Base-by-base conservation (phyloP, 2,329 filamentous ascomycete species). In the Zasmidium citrigriseum region DNA sequence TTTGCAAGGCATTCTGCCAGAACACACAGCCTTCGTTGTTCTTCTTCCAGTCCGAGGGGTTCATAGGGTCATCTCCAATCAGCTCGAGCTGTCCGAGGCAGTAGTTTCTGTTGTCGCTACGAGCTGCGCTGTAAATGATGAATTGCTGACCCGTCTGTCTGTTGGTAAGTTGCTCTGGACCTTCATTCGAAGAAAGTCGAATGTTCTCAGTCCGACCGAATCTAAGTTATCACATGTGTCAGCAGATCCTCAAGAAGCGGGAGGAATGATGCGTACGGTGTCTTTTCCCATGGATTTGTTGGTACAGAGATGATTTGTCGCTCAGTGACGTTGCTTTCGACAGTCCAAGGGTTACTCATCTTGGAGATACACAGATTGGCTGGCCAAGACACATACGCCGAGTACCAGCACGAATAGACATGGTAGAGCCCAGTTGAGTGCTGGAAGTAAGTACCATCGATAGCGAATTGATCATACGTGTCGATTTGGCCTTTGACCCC, bases 341-440 rank as follows among this genome's bases (percentile, higher is more conserved):
- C 75, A 2, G 78, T 82, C 74, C 74, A 82, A 0, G 80, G 80
- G 53, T 81, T 72, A 5, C 70, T 72, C 68, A 82, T 65, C 57
- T 79, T 77, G n/a, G 80, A 78, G 55, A 83, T 82, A 67, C 80
- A 83, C 4, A 82, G 74, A 58, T 82, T 82, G 3, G 79, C 76
- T 11, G 80, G 80, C 80, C 80, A 83, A 49, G 72, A 76, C 38
- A 76, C 75, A 64, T 80, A 80, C 18, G 74, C 68, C n/a, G 68
- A 71, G 58, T 75, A 73, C 71, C 75, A 77, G 64, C 75, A 77
- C 20, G 68, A 72, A 60, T 77, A 77, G 63, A 77, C 68, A 58
- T 77, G 75, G 61, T 77, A 77, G 1, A 77, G 67, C 0, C 72
- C 71, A 4, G 71, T 69, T 1, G 63, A 63, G 65, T 82, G 76